Percentiles rank a stretch among this genome's conserved stretches.
phyloP scores from a whole-genome alignment of 345 rosid genomes.

The Aethionema arabicum region DNA sequence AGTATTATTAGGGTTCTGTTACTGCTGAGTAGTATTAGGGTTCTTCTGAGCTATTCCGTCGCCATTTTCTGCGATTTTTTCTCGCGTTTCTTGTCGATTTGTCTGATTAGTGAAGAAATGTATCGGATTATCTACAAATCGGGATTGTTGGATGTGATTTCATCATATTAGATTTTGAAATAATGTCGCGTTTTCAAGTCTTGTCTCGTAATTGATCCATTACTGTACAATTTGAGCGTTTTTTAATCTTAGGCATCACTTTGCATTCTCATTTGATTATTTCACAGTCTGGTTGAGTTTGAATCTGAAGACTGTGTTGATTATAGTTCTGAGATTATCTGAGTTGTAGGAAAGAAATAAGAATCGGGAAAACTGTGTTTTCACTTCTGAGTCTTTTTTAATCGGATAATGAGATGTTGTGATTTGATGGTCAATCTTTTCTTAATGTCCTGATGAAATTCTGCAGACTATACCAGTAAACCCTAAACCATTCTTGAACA shows the following conservation, averaged over 20 bases:
- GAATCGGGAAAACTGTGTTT: neutral
- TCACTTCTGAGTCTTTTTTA: neutral
- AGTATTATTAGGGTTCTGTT: neutral
- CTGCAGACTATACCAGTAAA: slow-evolving; percentile 83
- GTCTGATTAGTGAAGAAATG: neutral
- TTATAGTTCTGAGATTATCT: too few relatives aligned
- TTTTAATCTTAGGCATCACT: neutral
- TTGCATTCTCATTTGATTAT: neutral
- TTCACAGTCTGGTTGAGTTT: neutral
- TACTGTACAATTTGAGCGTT: neutral
- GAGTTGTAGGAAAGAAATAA: too few relatives aligned
- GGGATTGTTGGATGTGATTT: neutral
- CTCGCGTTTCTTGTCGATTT: neutral
- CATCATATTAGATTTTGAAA: neutral
- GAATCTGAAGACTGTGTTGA: neutral
- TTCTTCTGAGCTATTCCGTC: neutral
- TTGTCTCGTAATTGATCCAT: neutral
- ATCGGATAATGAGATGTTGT: neutral
- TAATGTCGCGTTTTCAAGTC: neutral
- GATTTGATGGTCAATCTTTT: neutral
- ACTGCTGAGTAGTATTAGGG: slow-evolving; percentile 15
- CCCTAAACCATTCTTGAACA: slow-evolving; percentile 90
- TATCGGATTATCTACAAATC: neutral
- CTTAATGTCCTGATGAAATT: neutral
- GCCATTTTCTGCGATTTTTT: neutral